Conservation (phyloP, 1,139 yeast genomes). For the Lodderomyces parapsilosis region DNA sequence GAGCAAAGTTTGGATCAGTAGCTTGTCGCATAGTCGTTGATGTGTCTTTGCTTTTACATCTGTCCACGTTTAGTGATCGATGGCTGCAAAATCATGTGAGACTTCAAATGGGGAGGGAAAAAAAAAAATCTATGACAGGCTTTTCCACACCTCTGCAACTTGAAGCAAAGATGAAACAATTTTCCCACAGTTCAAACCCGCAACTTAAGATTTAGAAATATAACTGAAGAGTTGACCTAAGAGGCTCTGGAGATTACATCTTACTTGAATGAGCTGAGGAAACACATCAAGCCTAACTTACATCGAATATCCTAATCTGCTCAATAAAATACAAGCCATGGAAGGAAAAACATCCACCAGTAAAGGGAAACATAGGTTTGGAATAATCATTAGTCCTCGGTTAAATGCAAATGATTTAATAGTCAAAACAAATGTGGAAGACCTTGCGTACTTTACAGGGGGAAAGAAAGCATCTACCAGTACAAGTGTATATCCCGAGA, state of each 20-base stretch:
- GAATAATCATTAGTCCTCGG: not conserved
- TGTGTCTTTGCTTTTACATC: too few relatives aligned
- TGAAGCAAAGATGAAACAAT: slow-evolving; percentile 1
- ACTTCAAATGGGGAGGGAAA: too few relatives aligned
- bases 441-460: not conserved
- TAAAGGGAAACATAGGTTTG: not conserved
- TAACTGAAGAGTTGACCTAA: not conserved
- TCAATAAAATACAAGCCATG: not conserved
- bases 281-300: not conserved
- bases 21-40: too few relatives aligned
- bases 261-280: too few relatives aligned
- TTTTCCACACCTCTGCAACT: not conserved
- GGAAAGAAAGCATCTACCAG: not conserved
- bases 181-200: not conserved
- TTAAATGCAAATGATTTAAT: not conserved
- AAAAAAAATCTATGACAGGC: too few relatives aligned
- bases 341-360: not conserved
- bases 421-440: not conserved
- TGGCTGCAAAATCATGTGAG: too few relatives aligned
- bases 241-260: not conserved
- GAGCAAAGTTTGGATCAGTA: too few relatives aligned
- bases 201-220: not conserved
- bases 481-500: too few relatives aligned
- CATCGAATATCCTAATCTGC: not conserved
- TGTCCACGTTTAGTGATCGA: too few relatives aligned